These are phyloP conservation scores for Suhomyces ambrosiae DNA, from an alignment of 1,139 yeast species.

Conservation along the genomic window DNA sequence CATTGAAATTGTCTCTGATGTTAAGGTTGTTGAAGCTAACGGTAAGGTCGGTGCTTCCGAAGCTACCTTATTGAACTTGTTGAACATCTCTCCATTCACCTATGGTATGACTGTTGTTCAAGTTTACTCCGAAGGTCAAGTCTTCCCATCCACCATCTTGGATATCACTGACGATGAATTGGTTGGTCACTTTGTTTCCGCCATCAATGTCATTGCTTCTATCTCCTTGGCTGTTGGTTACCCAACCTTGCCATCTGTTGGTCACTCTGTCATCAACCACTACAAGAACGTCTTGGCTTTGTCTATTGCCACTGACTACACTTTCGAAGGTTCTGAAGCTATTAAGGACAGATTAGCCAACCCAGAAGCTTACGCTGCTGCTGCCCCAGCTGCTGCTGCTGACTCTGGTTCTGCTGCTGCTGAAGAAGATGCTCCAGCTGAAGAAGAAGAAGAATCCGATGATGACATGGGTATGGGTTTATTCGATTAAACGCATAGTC, in stretches of 20 bases:
- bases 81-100: conserved; percentile 99
- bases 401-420: conserved; percentile 65
- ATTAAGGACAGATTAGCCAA: conserved; percentile 92
- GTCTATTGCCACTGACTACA: conserved; percentile 98
- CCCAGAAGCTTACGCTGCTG: conserved; percentile 95
- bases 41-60: conserved; percentile 97
- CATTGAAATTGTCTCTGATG: conserved; percentile 97
- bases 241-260: conserved; percentile 99
- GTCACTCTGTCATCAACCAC: conserved; percentile 98
- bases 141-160: conserved; percentile 94
- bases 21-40: conserved; percentile 88
- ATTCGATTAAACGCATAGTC: conserved; percentile 72
- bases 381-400: conserved; percentile 93
- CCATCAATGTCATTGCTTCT: conserved; percentile 91
- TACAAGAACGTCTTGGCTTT: conserved; percentile 98
- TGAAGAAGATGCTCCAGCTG: conserved; percentile 68
- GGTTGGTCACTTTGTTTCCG: conserved; percentile 87
- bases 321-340: conserved; percentile 98
- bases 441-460: conserved; percentile 71
- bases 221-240: conserved; percentile 96
- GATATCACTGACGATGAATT: conserved; percentile 98
- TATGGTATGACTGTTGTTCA: conserved; percentile 96
- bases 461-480: conserved; percentile 99
- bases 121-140: conserved; percentile 98
- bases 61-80: conserved; percentile 98